Base-by-base conservation (phyloP, 257 asterid genomes). In the Pogostemon cablin region DNA sequence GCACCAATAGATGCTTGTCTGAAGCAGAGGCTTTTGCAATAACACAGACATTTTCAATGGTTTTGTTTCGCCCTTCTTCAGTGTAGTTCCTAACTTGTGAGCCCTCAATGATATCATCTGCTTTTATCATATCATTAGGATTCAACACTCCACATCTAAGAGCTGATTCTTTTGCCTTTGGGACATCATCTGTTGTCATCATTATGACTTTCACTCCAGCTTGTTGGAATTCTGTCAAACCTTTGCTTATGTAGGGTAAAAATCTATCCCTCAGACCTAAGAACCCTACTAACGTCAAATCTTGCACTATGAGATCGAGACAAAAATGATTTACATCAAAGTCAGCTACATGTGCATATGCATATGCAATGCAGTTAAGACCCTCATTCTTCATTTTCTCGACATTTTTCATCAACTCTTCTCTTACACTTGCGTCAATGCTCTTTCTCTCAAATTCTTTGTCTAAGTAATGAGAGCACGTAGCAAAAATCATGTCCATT, bases 161-260 rank as follows among this genome's bases (percentile, higher is more conserved):
- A 55, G 73, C 73, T 10, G 73, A 55, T 55, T 40, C 37, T 47
- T 7, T 55, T 43, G 73, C 73, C 41, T 42, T 68, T 3, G 4
- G 35, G n/a, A 42, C 53, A 68, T 55, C 65, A 25, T 68, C 73
- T 32, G 65, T 55, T 42, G 73, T 68, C 56, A 68, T 68, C 73
- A 68, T 55, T 68, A 17, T 68, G 44, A 68, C 73, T 7, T 10
- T 1, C 55, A 68, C 65, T 68, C 73, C 53, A 6, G 73, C 73
- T 25, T 68, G 37, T 42, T 39, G 73, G 37, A 55, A 68, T 68
- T 68, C 73, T 68, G 3, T 42, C 56, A 68, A 62, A 32, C 47
- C 54, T 20, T 43, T 55, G 44, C 44, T 55, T 53, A 68, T 68
- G 15, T 55, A 25, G 44, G 59, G 56, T 10, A 3, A 53, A 42